Evolutionary conservation across 2,329 filamentous ascomycete genomes (phyloP), one percentile per base, ranked within the genome.

Genomic region (Metarhizium album): DNA sequence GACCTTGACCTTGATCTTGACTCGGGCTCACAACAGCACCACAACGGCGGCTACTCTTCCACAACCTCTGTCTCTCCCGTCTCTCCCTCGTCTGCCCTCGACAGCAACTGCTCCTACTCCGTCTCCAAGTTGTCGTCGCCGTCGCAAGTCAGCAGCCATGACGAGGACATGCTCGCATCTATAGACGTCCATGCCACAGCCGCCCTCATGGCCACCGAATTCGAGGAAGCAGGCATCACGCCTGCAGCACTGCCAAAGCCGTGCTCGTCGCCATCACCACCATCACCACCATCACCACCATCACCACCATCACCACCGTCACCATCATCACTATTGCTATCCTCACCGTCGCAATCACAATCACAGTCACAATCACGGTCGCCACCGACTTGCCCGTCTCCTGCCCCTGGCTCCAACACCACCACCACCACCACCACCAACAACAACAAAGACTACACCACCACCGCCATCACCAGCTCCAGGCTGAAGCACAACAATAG

Each of bases 181-280:
- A 57, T 57, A 38, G 52, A 52, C 23, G 43, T 50, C 45, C 50
- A 53, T 27, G 51, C 49, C 37, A 52, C 52, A 9, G 45, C 49
- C 29, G 49, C 45, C 18, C 37, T 52, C 42, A 45, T 54, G 23
- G 47, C 43, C n/a, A 45, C 24, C 27, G n/a, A 46, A 46, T n/a
- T 40, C 18, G 8, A 20, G 16, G 7, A 4, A 11, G 20, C 37
- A 4, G 20, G 37, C 7, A 40, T 16, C 5, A 40, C 14, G 20
- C 22, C 40, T 43, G 13, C 13, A 23, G 40, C 6, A 4, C 37
- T 6, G 4, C 9, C 20, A n/a, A 16, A 8, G 14, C 7, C 37
- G 33, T 47, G 46, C 14, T 51, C 52, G 22, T 53, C 52, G 16
- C 35, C 29, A 16, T 47, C 48, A 27, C 24, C 40, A 14, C 31